Evolutionary conservation across 345 rosid species (phyloP), one percentile per base, ranked within the genome.

Genomic region (Pseudoturritis turrita): DNA sequence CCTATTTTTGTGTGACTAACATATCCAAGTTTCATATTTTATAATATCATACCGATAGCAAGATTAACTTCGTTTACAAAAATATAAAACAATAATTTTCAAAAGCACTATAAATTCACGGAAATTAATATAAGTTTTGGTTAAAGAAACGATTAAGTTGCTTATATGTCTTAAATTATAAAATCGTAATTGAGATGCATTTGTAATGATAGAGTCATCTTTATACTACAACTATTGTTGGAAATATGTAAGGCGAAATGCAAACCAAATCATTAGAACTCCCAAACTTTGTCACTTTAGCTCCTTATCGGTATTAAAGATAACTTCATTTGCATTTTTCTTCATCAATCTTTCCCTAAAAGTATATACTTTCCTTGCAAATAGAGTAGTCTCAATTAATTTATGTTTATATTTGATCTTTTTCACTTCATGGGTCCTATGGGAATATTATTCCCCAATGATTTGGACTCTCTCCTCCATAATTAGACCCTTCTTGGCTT

Each of bases 381-480:
- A 65, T 72, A 67, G 80, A 77, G 80, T 65, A 71, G 62, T 9
- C 73, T 71, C 66, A 49, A 13, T 56, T 76, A 62, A 7, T 55
- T 36, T 62, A 41, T 61, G 49, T 62, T 75, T 68, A 61, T 49
- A 62, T 59, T 52, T 74, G 50, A 36, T 65, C 54, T 58, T 53
- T 50, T 35, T 45, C 51, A 29, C 50, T 50, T 59, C 29, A 70
- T 54, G 71, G 79, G 76, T 72, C 80, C 73, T 15, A 40, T 58
- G 23, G 13, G 36, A 71, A 65, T 71, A 77, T 77, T 65, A 71
- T 77, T 71, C 77, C 77, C 80, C 77, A 77, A 77, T 77, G 80
- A 77, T 77, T 77, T 71, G 77, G 47, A 56, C 75, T 39, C 70
- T 68, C 75, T 37, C 75, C 65, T n/a, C 71, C 65, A 54, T 25